Evolutionary conservation across 2,329 filamentous ascomycete genomes (phyloP).

Genomic region (Epichloe brachyelytri): DNA sequence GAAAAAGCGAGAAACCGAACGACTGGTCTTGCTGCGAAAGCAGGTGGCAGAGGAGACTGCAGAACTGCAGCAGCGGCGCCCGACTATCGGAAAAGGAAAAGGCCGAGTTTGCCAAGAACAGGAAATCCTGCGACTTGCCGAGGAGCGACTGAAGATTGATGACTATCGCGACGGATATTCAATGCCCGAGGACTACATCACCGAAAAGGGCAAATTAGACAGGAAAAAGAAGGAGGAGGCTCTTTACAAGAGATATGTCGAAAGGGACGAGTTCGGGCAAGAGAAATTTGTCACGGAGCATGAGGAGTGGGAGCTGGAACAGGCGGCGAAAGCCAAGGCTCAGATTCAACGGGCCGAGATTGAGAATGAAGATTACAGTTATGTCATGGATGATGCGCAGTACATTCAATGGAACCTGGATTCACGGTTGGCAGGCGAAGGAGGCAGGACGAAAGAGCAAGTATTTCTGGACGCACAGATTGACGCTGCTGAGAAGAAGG

Average conservation of each 20-base stretch:
- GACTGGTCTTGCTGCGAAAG: conserved; percentile 71
- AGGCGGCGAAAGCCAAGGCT: conserved; percentile 74
- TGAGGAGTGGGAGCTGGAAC: conserved; percentile 91
- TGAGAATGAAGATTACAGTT: conserved; percentile 77
- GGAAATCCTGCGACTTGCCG: conserved; percentile 71
- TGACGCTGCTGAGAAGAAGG: conserved; percentile 78
- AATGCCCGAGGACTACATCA: conserved; percentile 91
- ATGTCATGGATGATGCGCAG: conserved; percentile 81
- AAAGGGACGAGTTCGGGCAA: conserved; percentile 73
- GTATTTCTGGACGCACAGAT: conserved; percentile 67
- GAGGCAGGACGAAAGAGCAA: conserved; percentile 63
- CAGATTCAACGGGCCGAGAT: conserved; percentile 67
- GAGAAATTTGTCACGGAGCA: conserved; percentile 88
- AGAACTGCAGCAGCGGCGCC: conserved; percentile 62
- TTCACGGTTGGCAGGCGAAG: conserved; percentile 57
- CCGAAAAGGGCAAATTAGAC: conserved; percentile 82
- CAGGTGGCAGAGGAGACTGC: conserved; percentile 83
- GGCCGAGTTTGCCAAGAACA: conserved; percentile 78
- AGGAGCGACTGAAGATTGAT: conserved; percentile 77
- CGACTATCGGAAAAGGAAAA: conserved; percentile 66
- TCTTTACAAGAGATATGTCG: conserved; percentile 81
- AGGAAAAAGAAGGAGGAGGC: conserved; percentile 78
- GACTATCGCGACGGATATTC: conserved; percentile 86
- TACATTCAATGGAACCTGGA: conserved; percentile 78
- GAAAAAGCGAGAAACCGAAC: conserved; percentile 80